phyloP scores from a whole-genome alignment of 345 rosid species.

The Bruguiera sexangula region DNA sequence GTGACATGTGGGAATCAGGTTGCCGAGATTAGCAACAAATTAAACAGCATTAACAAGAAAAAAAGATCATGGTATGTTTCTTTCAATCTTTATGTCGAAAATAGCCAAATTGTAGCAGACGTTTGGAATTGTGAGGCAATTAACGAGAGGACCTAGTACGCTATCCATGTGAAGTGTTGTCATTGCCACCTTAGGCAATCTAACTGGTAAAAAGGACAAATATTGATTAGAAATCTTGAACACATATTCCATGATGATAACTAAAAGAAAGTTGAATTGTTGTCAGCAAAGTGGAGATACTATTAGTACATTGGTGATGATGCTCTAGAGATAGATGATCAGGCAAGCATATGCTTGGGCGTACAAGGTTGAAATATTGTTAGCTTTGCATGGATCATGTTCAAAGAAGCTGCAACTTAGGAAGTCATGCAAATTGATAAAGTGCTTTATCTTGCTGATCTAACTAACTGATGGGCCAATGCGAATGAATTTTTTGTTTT shows the following conservation, averaged over 20 bases:
- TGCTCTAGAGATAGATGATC: constrained; percentile 11
- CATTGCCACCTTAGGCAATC: constrained; percentile 3
- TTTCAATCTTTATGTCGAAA: constrained; percentile 11
- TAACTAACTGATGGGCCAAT: neutral
- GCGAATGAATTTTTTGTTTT: neutral
- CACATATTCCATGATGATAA: constrained; percentile 30
- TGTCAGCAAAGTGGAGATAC: constrained; percentile 12
- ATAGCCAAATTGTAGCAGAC: constrained; percentile 16
- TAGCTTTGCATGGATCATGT: neutral
- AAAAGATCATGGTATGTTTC: constrained; percentile 15
- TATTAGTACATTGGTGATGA: constrained; percentile 15
- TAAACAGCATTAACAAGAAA: constrained; percentile 14
- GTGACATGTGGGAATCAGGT: constrained; percentile 22
- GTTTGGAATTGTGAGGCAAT: constrained; percentile 23
- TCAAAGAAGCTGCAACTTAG: neutral
- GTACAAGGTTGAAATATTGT: constrained; percentile 1
- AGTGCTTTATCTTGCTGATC: neutral
- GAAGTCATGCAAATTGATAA: neutral
- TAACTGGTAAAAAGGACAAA: constrained; percentile 21
- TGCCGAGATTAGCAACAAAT: constrained; percentile 22
- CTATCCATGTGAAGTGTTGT: constrained; percentile 24
- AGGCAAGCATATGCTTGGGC: neutral
- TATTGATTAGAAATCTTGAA: constrained; percentile 21
- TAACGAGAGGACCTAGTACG: constrained; percentile 15
- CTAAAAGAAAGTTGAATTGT: constrained; percentile 16